phyloP scores from a whole-genome alignment of 495 filamentous ascomycete genomes.

The Clavariopsis aquatica region DNA sequence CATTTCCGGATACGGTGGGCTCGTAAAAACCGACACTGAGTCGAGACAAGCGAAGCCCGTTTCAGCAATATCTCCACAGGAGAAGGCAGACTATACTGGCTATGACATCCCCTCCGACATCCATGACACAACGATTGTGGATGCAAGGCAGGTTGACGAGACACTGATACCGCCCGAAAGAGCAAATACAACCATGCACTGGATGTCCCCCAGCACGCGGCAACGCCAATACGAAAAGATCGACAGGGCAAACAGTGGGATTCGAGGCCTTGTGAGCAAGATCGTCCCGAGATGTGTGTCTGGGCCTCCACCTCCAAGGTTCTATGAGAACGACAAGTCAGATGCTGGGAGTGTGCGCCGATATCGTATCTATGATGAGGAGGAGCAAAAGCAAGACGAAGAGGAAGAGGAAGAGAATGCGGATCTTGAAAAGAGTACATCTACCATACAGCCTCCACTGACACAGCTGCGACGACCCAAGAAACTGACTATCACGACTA shows the following conservation, averaged over 20 bases:
- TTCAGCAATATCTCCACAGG: background rate
- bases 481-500: background rate
- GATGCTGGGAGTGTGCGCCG: constrained; percentile 28
- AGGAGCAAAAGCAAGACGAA: constrained; percentile 11
- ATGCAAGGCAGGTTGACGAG: constrained; percentile 9
- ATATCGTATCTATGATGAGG: constrained; percentile 26
- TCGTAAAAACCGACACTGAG: background rate
- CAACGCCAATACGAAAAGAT: constrained; percentile 32
- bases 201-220: constrained; percentile 33
- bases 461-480: background rate
- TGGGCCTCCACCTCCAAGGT: constrained; percentile 20
- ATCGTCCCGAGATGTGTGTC: constrained; percentile 27
- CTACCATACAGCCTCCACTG: constrained; percentile 1
- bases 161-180: constrained; percentile 1
- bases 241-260: constrained; percentile 24
- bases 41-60: constrained; percentile 1
- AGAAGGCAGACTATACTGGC: background rate
- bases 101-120: background rate
- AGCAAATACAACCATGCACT: constrained; percentile 30
- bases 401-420: background rate
- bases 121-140: background rate
- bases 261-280: constrained; percentile 22
- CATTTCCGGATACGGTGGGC: constrained; percentile 20
- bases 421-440: constrained; percentile 21
- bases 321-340: constrained; percentile 28